Percentiles rank a stretch among this genome's conserved stretches.
These are phyloP conservation scores for Ganoderma boninense DNA, from an alignment of 1,284 basidiomycete species.

Conservation along the genomic window DNA sequence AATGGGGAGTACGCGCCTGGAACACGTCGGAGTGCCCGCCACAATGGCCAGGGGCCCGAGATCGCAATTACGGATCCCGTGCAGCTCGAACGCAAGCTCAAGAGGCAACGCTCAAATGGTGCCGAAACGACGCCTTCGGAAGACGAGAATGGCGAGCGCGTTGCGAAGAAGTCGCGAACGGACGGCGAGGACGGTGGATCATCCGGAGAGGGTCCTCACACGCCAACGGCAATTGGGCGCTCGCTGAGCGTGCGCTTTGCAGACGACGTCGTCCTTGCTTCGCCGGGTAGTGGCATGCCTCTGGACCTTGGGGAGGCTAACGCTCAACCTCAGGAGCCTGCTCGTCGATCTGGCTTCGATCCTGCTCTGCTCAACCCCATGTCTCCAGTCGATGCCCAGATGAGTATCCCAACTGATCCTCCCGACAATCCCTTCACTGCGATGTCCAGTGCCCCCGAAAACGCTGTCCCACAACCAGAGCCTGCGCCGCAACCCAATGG, in stretches of 20 bases:
- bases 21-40: conserved; percentile 71
- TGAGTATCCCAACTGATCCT: conserved; percentile 23
- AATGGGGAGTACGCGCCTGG: conserved; percentile 49
- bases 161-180: conserved; percentile 64
- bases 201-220: conserved; percentile 43
- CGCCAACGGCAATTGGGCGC: conserved; percentile 22
- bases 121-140: conserved; percentile 62
- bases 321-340: conserved; percentile 9
- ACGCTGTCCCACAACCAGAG: not conserved
- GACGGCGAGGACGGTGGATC: conserved; percentile 52
- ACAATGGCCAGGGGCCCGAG: conserved; percentile 77
- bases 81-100: conserved; percentile 74
- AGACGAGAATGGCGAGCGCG: conserved; percentile 56
- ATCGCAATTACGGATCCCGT: conserved; percentile 74
- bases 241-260: conserved; percentile 34
- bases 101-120: conserved; percentile 73
- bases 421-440: conserved; percentile 26
- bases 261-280: conserved; percentile 22
- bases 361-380: conserved; percentile 65
- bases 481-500: conserved; percentile 5
- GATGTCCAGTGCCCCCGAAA: not conserved
- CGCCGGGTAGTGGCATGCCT: not conserved
- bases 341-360: conserved; percentile 57
- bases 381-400: conserved; percentile 17
- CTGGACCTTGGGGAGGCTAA: conserved; percentile 6